Evolutionary conservation across 2,329 filamentous ascomycete species (phyloP), one percentile per base, ranked within the genome.

Genomic region (Beauveria rudraprayagi): DNA sequence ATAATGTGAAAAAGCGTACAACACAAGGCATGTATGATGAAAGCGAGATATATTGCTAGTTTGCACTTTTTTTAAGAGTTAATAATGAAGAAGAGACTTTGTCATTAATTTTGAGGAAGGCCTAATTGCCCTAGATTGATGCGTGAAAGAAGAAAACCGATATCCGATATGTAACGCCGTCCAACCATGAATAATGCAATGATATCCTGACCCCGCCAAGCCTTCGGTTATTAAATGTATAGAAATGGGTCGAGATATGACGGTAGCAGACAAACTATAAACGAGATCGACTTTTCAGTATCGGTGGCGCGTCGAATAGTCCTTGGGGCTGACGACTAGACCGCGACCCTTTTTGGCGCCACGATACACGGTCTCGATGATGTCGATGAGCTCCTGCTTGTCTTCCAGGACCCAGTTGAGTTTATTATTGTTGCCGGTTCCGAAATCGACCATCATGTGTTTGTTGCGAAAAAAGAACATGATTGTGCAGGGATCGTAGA

Each of bases 391-490:
- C 78, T 99, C 94, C 75, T 97, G 93, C 78, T 99, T 97, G 72
- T 99, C 93, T 76, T 97, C 92, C 34, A 76, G 80, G 53, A 96
- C 91, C 88, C 91, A 96, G 73, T 97, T 97, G 67, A 97, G 80
- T 75, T 97, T 97, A 75, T 99, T 99, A 76, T 99, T 99, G 78
- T 99, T 96, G 66, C 94, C 94, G 1, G 94, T 99, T 52, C 93
- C 93, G 68, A 97, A 92, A 83, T 97, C 93, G 74, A 90, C 91
- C 90, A 95, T 96, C 86, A 97, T 97, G 77, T 97, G 92, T 75
- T 99, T 99, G 74, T 99, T 99, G 64, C 93, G 86, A 80, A 92
- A 96, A 82, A 96, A 96, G 80, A 81, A 96, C 90, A 97, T 97
- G 75, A 97, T 87, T 3, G 94, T 96, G 77, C 92, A 91, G 0